Conservation (phyloP, 768 basidiomycete species). For the Mycena indigotica region DNA sequence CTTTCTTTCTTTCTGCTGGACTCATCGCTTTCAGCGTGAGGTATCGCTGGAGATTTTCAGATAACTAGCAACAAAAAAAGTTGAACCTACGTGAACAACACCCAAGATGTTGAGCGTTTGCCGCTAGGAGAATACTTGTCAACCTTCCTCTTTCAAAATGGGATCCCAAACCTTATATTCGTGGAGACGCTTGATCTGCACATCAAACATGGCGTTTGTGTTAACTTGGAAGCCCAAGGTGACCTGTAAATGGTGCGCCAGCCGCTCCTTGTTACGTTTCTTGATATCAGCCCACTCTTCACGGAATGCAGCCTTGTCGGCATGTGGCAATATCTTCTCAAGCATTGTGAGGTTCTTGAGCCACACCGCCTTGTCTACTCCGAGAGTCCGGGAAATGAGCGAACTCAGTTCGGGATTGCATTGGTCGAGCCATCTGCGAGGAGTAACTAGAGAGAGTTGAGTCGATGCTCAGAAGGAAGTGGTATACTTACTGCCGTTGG, state of each 20-base stretch:
- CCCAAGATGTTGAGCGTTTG: slow-evolving; percentile 94
- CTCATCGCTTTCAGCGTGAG: slow-evolving; percentile 77
- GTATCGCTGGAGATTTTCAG: slow-evolving; percentile 80
- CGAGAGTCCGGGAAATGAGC: slow-evolving; percentile 83
- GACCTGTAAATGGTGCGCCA: slow-evolving; percentile 73
- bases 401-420: slow-evolving; percentile 88
- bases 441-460: slow-evolving; percentile 60
- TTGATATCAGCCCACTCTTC: slow-evolving; percentile 84
- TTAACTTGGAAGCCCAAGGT: slow-evolving; percentile 73
- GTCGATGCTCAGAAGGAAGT: background rate
- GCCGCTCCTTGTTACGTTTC: slow-evolving; percentile 86
- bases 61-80: background rate
- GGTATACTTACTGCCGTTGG: slow-evolving; percentile 80
- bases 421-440: slow-evolving; percentile 91
- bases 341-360: slow-evolving; percentile 81
- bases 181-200: slow-evolving; percentile 93
- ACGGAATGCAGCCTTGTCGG: slow-evolving; percentile 75
- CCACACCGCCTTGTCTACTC: slow-evolving; percentile 76
- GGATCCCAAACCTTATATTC: slow-evolving; percentile 77
- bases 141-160: background rate
- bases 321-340: slow-evolving; percentile 70
- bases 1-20: slow-evolving; percentile 77
- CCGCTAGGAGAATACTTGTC: slow-evolving; percentile 49
- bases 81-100: slow-evolving; percentile 70
- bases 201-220: slow-evolving; percentile 82